phyloP scores from a whole-genome alignment of 257 asterid genomes.

The Nicotiana paniculata region DNA sequence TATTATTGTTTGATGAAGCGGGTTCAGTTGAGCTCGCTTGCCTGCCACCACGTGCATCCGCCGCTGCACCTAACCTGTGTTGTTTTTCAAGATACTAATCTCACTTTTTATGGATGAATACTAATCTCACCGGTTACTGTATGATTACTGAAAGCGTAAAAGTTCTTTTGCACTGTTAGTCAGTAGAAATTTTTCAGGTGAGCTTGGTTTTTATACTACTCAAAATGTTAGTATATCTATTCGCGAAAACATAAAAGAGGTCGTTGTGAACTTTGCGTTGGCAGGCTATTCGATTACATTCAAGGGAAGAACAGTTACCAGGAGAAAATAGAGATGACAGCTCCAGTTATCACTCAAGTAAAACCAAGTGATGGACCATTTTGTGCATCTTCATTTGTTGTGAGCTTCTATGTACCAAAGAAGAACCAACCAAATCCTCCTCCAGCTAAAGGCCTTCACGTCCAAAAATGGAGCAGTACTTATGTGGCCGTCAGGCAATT shows the following conservation, averaged over 20 bases:
- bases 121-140: too few species aligned
- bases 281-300: slow-evolving; percentile 66
- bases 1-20: too few species aligned
- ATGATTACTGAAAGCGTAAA: too few species aligned
- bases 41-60: too few species aligned
- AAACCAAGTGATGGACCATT: slow-evolving; percentile 83
- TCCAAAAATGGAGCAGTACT: slow-evolving; percentile 60
- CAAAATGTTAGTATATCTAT: neutral
- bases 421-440: slow-evolving; percentile 65
- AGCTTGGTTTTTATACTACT: neutral
- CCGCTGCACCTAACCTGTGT: too few species aligned
- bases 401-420: slow-evolving; percentile 72
- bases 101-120: too few species aligned
- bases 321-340: slow-evolving; percentile 75
- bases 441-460: slow-evolving; percentile 51
- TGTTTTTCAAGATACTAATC: too few species aligned
- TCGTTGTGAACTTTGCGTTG: neutral
- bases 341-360: slow-evolving; percentile 64
- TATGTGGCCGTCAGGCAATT: slow-evolving; percentile 67
- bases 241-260: neutral
- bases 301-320: slow-evolving; percentile 55
- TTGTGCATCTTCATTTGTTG: slow-evolving; percentile 60
- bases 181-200: too few species aligned
- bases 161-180: too few species aligned
- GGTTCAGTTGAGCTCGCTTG: too few species aligned